These are phyloP conservation scores for Crepidotus variabilis DNA, from an alignment of 768 basidiomycete species.

Conservation along the genomic window DNA sequence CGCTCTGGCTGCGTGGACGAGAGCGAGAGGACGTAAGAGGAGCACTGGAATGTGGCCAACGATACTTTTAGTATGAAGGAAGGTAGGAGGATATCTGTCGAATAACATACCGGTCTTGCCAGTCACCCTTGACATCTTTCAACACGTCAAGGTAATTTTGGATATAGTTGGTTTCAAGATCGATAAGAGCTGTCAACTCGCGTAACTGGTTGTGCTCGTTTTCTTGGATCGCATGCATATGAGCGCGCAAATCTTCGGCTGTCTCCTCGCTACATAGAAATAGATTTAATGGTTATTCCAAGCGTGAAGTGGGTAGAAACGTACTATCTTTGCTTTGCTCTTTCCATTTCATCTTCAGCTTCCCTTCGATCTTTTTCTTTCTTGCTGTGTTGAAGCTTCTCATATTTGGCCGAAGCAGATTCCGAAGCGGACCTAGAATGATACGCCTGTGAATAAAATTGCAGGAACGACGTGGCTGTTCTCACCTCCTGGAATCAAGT, in stretches of 20 bases:
- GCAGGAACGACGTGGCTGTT: neutral
- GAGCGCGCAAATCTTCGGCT: slow-evolving; percentile 75
- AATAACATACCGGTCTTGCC: slow-evolving; percentile 58
- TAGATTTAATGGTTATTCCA: slow-evolving; percentile 3
- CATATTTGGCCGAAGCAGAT: slow-evolving; percentile 64
- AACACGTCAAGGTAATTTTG: slow-evolving; percentile 72
- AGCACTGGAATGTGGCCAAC: too few species aligned
- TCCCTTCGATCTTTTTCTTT: slow-evolving; percentile 79
- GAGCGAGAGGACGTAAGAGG: neutral
- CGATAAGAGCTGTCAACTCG: slow-evolving; percentile 68
- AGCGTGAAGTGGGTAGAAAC: slow-evolving; percentile 1
- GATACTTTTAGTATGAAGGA: neutral
- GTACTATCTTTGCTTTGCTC: slow-evolving; percentile 73
- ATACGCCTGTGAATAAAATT: neutral
- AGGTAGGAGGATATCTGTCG: neutral
- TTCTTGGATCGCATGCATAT: slow-evolving; percentile 78
- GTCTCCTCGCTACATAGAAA: slow-evolving; percentile 68
- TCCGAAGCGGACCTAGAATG: slow-evolving; percentile 67
- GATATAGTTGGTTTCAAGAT: slow-evolving; percentile 71
- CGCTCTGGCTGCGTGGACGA: neutral
- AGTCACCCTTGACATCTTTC: slow-evolving; percentile 61
- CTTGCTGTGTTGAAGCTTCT: slow-evolving; percentile 66
- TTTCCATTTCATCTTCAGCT: slow-evolving; percentile 78
- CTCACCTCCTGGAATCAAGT: slow-evolving; percentile 76
- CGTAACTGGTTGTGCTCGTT: slow-evolving; percentile 70